Base-by-base conservation (phyloP, 352 stramenopile genomes). In the Pythium insidiosum region DNA sequence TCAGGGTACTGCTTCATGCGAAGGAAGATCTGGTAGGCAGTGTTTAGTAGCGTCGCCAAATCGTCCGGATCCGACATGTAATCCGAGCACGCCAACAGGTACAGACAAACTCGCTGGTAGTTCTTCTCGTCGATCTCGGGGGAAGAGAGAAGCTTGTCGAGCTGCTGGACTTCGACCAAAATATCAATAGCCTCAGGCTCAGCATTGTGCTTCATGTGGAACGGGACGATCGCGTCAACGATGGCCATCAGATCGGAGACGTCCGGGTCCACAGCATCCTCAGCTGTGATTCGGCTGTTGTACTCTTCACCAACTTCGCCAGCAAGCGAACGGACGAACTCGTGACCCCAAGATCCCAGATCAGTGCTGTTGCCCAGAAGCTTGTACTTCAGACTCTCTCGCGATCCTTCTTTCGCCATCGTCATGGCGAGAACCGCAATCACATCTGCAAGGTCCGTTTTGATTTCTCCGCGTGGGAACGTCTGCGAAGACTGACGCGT, bases 11-110 rank as follows among this genome's bases (percentile, higher is more conserved):
- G 76, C 22, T 92, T 71, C 50, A 98, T 77, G 42, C 85, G 83
- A 45, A 95, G 56, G 56, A 97, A 99, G 52, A 99, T 83, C 47
- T 91, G 63, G 64, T 95, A 98, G 1, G 96, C 95, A 4, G 89
- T 97, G 47, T 80, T 84, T 10, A 93, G 54, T 29, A 96, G 63
- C 65, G 95, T 94, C 47, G 79, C 48, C 36, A 98, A 74, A 61
- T 99, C 96, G 51, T 99, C 96, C 0, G 91, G 92, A 68, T 99
- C 96, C n/a, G 85, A 91, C 85, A 99, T 98, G 63, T 96, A 99
- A 67, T 98, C 94, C 4, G 94, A 88, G 42, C 95, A 98, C 43
- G 97, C 95, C 47, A 99, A 70, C 38, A 99, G 67, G 73, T 99
- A 99, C 22, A 99, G 70, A 67, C 96, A 99, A 29, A 99, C 91